Conservation (phyloP, 495 filamentous ascomycete genomes). For the Penicillium ochrochloron region DNA sequence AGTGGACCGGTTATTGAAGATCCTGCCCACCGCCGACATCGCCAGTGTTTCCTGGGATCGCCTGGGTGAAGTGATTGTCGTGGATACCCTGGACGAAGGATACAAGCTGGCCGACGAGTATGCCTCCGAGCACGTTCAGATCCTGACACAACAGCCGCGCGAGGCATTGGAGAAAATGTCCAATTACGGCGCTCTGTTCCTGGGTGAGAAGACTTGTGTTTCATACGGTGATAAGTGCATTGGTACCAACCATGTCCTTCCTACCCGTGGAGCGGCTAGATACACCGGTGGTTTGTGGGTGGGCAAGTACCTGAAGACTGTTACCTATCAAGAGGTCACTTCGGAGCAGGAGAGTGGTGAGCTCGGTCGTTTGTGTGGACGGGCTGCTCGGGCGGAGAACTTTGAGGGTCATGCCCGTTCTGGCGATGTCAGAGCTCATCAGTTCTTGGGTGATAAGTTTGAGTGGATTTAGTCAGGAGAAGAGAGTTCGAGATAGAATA, state of each 20-base stretch:
- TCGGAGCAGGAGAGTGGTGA: slow-evolving; percentile 49
- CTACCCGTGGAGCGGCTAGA: slow-evolving; percentile 50
- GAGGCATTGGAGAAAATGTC: slow-evolving; percentile 56
- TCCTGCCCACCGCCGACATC: slow-evolving; percentile 47
- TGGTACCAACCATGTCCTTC: slow-evolving; percentile 59
- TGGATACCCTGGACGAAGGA: slow-evolving; percentile 49
- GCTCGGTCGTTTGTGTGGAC: slow-evolving; percentile 54
- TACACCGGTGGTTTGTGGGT: slow-evolving; percentile 59
- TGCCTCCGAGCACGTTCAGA: slow-evolving; percentile 59
- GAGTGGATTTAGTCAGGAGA: slow-evolving; percentile 43
- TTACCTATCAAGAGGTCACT: slow-evolving; percentile 58
- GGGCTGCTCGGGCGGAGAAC: slow-evolving; percentile 55
- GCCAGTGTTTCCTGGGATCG: slow-evolving; percentile 51
- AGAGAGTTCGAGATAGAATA: background rate
- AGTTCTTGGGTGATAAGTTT: slow-evolving; percentile 45
- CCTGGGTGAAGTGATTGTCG: slow-evolving; percentile 54
- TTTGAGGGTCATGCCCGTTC: slow-evolving; percentile 60
- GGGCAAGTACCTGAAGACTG: slow-evolving; percentile 56
- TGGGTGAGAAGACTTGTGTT: slow-evolving; percentile 59
- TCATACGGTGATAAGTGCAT: slow-evolving; percentile 60
- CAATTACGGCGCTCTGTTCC: slow-evolving; percentile 56
- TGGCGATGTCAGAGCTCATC: slow-evolving; percentile 50
- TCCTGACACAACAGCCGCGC: slow-evolving; percentile 51
- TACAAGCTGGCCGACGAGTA: slow-evolving; percentile 56
- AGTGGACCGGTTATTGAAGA: slow-evolving; percentile 45